A percentile compares a stretch with the other conserved stretches of the same genome.
Evolutionary conservation across 1,139 yeast species (phyloP).

Genomic region (Yamadazyma atmosphaerica): DNA sequence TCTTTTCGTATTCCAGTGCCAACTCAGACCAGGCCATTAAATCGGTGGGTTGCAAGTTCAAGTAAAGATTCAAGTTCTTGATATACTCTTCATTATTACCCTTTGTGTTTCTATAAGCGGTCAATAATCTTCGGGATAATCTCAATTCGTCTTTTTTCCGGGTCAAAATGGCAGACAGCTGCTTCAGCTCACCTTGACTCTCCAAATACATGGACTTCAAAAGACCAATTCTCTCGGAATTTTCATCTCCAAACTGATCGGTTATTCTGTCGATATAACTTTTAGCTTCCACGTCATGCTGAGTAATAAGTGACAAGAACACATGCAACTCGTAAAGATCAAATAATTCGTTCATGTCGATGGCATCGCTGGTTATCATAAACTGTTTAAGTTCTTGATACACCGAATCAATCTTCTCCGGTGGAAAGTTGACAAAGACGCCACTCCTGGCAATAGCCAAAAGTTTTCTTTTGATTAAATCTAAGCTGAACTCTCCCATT

Average conservation of each 20-base stretch:
- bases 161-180: constrained; percentile 40
- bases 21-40: constrained; percentile 76
- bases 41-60: constrained; percentile 69
- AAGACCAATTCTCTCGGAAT: constrained; percentile 57
- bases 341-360: constrained; percentile 53
- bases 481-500: neutral
- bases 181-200: constrained; percentile 44
- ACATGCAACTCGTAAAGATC: constrained; percentile 71
- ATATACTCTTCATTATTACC: constrained; percentile 38
- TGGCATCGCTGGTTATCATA: constrained; percentile 28
- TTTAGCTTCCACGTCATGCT: constrained; percentile 72
- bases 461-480: constrained; percentile 18
- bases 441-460: constrained; percentile 31
- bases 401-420: constrained; percentile 30
- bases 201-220: constrained; percentile 59
- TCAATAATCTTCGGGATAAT: constrained; percentile 36
- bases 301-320: constrained; percentile 61
- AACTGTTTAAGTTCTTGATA: constrained; percentile 35
- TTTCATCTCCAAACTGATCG: constrained; percentile 54
- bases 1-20: constrained; percentile 55
- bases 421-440: constrained; percentile 35
- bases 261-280: constrained; percentile 58
- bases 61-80: constrained; percentile 46
- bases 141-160: constrained; percentile 35
- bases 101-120: constrained; percentile 21